These are phyloP conservation scores for Psophocarpus tetragonolobus DNA, from an alignment of 306 rosid genomes.

Conservation along the genomic window DNA sequence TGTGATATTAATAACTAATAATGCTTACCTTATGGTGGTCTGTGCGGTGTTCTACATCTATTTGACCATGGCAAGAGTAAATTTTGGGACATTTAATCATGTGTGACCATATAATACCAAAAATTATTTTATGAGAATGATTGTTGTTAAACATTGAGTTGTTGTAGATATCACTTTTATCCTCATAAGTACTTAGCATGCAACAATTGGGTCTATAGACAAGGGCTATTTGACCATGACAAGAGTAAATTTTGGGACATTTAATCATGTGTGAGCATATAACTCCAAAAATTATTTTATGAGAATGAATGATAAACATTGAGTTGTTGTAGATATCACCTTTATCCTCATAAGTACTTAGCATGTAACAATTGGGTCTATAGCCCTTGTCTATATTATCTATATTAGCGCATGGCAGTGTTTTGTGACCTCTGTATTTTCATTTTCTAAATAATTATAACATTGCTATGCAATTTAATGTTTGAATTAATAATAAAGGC, in stretches of 20 bases:
- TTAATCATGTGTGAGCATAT: slow-evolving; percentile 1
- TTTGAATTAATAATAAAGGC: slow-evolving; percentile 18
- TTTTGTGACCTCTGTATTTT: slow-evolving; percentile 22
- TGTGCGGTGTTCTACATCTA: slow-evolving; percentile 13
- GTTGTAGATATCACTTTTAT: slow-evolving; percentile 15
- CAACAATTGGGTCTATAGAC: slow-evolving; percentile 27
- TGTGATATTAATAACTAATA: background rate
- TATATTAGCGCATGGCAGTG: slow-evolving; percentile 26
- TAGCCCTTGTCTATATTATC: background rate
- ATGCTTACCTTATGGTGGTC: background rate
- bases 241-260: slow-evolving; percentile 1
- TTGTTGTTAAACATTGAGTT: background rate
- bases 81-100: slow-evolving; percentile 20
- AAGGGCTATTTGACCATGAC: slow-evolving; percentile 26
- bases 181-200: slow-evolving; percentile 14
- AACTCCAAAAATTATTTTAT: background rate
- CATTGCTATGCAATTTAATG: slow-evolving; percentile 25
- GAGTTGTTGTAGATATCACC: slow-evolving; percentile 9
- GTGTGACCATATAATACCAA: background rate
- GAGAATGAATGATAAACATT: background rate
- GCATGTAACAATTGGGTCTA: slow-evolving; percentile 27
- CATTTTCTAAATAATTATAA: slow-evolving; percentile 23
- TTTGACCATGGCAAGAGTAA: slow-evolving; percentile 9
- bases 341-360: slow-evolving; percentile 14
- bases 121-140: background rate